Conservation (phyloP, 1,284 basidiomycete species). For the Macrocybe sp. region DNA sequence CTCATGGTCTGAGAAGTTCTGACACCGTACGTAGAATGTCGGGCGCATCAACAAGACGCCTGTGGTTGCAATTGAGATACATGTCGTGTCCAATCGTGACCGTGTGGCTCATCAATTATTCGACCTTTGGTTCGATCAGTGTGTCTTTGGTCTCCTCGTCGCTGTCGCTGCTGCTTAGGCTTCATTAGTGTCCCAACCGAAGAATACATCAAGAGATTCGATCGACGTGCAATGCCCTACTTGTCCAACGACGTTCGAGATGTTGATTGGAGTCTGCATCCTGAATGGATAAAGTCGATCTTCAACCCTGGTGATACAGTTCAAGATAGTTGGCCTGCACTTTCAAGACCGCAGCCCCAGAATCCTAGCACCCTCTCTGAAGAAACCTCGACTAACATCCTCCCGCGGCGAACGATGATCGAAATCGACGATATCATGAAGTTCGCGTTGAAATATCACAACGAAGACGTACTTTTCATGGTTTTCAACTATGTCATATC, state of each 20-base stretch:
- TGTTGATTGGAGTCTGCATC: slow-evolving; percentile 39
- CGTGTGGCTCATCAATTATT: slow-evolving; percentile 59
- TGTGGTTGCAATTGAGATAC: slow-evolving; percentile 51
- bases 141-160: slow-evolving; percentile 19
- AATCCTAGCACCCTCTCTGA: slow-evolving; percentile 10
- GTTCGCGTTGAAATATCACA: slow-evolving; percentile 40
- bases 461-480: slow-evolving; percentile 49
- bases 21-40: slow-evolving; percentile 41
- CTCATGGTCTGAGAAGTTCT: background rate
- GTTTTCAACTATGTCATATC: slow-evolving; percentile 38
- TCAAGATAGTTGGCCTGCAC: no score
- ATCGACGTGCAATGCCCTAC: slow-evolving; percentile 39
- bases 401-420: slow-evolving; percentile 20
- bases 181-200: slow-evolving; percentile 51
- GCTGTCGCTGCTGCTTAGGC: background rate
- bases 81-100: slow-evolving; percentile 65
- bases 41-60: slow-evolving; percentile 49
- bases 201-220: slow-evolving; percentile 44
- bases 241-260: slow-evolving; percentile 33
- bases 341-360: slow-evolving; percentile 2
- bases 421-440: slow-evolving; percentile 35
- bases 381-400: slow-evolving; percentile 27
- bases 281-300: slow-evolving; percentile 19
- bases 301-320: slow-evolving; percentile 20
- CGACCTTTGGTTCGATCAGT: slow-evolving; percentile 65